Base-by-base conservation (phyloP, 164 flowering plant genomes). In the Amborella trichopoda region DNA sequence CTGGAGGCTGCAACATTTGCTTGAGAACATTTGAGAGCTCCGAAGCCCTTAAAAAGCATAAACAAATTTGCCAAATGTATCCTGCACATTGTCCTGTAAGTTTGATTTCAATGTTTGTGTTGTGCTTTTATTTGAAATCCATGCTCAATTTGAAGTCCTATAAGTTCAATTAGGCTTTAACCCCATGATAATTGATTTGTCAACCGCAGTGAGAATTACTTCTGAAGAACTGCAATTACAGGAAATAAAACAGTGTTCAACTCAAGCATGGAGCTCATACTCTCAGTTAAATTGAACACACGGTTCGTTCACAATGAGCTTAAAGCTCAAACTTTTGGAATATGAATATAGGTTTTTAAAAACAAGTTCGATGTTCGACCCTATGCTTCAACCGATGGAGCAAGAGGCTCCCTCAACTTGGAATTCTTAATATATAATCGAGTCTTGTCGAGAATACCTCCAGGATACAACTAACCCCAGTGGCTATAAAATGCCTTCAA, bases 1-100 rank as follows among this genome's bases (percentile, higher is more conserved):
- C 59, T 40, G 64, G 23, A 49, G 86, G 93, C 12, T 86, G 93
- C 27, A 40, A 57, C 16, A 66, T 80, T 53, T 86, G 93, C 61
- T 38, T 86, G 74, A 75, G 62, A 32, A 23, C 78, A 26, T 66
- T 80, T 54, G 76, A 70, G 37, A 68, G 63, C 58, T 46, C 71
- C 4, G 34, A 34, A 38, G 49, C 63, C 48, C 68, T 62, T 11
- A 42, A 32, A 28, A 62, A 56, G 43, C 96, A 82, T 68, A 61
- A 50, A 62, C 64, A 68, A 33, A 27, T 16, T 3, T 80, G 89
- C 48, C 49, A 46, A 44, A 54, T 68, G 20, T 36, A 61, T 26
- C 70, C 80, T 10, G 66, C 78, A 58, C 50, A 26, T 62, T 61
- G 61, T 11, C 54, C 69, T 48, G 94, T 80, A 62, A 78, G 83